These are phyloP conservation scores for Begonia loranthoides DNA, from an alignment of 306 rosid genomes.

Conservation along the genomic window DNA sequence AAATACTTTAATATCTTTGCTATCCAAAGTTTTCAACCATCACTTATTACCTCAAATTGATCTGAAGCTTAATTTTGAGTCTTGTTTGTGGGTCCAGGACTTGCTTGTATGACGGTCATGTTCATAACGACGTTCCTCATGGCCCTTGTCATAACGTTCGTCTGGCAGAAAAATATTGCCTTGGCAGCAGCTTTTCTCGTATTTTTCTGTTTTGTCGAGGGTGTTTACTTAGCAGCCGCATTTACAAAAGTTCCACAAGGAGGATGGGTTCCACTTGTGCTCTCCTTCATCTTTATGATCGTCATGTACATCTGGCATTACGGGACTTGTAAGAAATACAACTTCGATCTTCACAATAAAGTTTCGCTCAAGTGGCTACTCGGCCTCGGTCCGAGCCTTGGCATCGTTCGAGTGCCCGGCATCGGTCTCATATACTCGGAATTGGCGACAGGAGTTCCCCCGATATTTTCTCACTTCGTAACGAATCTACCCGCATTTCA, in stretches of 20 bases:
- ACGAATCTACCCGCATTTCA: slow-evolving; percentile 91
- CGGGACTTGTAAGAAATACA: slow-evolving; percentile 66
- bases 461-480: slow-evolving; percentile 85
- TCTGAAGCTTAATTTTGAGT: too few species aligned
- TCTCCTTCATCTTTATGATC: slow-evolving; percentile 48
- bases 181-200: slow-evolving; percentile 39
- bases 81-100: slow-evolving; percentile 32
- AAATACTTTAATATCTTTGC: neutral
- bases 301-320: slow-evolving; percentile 81
- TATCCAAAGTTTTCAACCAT: too few species aligned
- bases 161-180: slow-evolving; percentile 56
- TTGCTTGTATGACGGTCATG: slow-evolving; percentile 81
- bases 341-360: slow-evolving; percentile 68
- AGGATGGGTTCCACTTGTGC: slow-evolving; percentile 82
- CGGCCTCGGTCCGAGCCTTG: slow-evolving; percentile 83
- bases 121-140: slow-evolving; percentile 67
- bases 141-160: slow-evolving; percentile 55
- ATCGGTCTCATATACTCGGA: slow-evolving; percentile 82
- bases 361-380: slow-evolving; percentile 80
- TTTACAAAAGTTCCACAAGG: slow-evolving; percentile 78
- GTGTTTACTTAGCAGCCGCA: slow-evolving; percentile 60
- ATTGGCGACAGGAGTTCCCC: slow-evolving; percentile 72
- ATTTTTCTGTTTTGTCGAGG: slow-evolving; percentile 70
- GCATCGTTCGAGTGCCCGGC: slow-evolving; percentile 86
- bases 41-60: too few species aligned